These are phyloP conservation scores for Fusarium sp. DNA, from an alignment of 2,329 filamentous ascomycete species.

Conservation along the genomic window DNA sequence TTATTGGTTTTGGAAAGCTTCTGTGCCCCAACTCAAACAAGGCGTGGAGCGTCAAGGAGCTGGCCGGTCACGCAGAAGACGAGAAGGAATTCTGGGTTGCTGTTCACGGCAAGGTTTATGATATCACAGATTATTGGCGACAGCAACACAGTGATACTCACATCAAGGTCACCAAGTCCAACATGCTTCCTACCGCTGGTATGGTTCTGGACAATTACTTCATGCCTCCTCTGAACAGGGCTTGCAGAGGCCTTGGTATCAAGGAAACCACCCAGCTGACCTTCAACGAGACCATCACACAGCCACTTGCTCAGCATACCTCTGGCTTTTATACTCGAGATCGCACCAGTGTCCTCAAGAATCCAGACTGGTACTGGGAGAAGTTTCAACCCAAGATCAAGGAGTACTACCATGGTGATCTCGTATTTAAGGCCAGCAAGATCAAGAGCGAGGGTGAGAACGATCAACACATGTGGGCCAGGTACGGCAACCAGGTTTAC, in stretches of 20 bases:
- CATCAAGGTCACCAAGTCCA: conserved; percentile 68
- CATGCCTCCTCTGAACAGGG: conserved; percentile 77
- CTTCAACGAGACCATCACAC: conserved; percentile 72
- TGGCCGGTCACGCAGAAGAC: conserved; percentile 79
- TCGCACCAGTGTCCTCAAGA: conserved; percentile 67
- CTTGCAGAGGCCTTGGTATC: conserved; percentile 80
- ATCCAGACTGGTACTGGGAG: conserved; percentile 81
- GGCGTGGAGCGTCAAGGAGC: conserved; percentile 81
- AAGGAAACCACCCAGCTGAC: conserved; percentile 67
- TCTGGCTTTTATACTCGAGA: conserved; percentile 73
- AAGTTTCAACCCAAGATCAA: conserved; percentile 83
- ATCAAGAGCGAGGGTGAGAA: conserved; percentile 76
- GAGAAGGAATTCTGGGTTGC: conserved; percentile 86
- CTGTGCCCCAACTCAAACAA: conserved; percentile 94
- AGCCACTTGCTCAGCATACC: conserved; percentile 70
- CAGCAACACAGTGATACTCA: conserved; percentile 82
- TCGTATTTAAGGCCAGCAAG: conserved; percentile 75
- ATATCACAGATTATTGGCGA: conserved; percentile 89
- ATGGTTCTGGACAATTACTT: conserved; percentile 88
- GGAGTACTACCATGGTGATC: conserved; percentile 86
- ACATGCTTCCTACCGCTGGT: conserved; percentile 85
- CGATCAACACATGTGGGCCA: conserved; percentile 81
- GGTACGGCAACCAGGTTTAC: conserved; percentile 81
- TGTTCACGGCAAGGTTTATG: conserved; percentile 89
- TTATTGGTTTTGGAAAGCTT: conserved; percentile 84